Conservation (phyloP, 148 eudicot species). For the Polygonum maritimum region DNA sequence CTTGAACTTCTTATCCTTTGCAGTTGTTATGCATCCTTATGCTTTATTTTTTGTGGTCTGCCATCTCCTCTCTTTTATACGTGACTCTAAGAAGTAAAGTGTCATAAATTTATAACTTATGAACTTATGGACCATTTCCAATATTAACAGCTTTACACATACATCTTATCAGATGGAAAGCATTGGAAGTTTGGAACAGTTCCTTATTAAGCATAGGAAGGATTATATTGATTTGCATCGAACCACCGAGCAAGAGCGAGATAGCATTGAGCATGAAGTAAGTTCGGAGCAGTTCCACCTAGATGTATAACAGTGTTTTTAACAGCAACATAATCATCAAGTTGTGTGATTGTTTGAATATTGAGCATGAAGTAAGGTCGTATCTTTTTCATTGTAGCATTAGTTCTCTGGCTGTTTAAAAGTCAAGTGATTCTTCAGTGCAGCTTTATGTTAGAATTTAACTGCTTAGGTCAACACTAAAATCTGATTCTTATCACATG, state of each 20-base stretch:
- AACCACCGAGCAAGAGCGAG: slow-evolving; percentile 88
- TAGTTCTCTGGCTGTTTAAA: neutral
- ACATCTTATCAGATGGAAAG: slow-evolving; percentile 60
- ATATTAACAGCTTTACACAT: neutral
- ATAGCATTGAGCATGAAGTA: slow-evolving; percentile 97
- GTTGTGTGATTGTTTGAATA: neutral
- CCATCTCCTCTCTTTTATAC: neutral
- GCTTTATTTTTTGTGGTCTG: neutral
- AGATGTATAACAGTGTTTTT: neutral
- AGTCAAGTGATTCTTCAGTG: neutral
- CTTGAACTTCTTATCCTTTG: neutral
- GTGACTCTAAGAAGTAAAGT: neutral
- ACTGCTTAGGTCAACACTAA: neutral
- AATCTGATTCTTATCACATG: neutral
- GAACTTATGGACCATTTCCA: neutral
- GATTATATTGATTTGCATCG: slow-evolving; percentile 91
- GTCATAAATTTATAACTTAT: neutral
- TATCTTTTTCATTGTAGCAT: neutral
- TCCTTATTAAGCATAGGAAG: slow-evolving; percentile 72
- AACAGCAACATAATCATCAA: neutral
- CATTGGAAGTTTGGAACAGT: slow-evolving; percentile 65
- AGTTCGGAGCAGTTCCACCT: slow-evolving; percentile 11
- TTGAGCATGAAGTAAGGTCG: neutral
- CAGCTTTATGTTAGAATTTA: neutral
- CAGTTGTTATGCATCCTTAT: neutral